Base-by-base conservation (phyloP, 164 flowering plant species). In the Magnolia officinalis region DNA sequence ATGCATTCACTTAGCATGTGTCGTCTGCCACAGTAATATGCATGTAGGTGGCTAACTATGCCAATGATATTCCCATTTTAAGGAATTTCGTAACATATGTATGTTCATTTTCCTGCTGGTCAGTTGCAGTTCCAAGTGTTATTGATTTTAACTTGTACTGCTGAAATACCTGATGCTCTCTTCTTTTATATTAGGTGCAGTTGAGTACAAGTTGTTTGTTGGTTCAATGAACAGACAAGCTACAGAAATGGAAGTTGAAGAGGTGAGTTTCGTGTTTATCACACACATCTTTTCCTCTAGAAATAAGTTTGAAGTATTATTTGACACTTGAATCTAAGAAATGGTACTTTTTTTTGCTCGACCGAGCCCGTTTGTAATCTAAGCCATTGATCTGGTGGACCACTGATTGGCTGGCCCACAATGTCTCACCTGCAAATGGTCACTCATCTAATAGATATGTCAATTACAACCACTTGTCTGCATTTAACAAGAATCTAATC, bases 181-280 rank as follows among this genome's bases (percentile, higher is more conserved):
- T 70, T 61, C 11, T 68, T 77, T 79, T 23, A 58, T 87, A 79
- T 20, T 82, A 92, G 97, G 95, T 88, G 89, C 97, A 75, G 88
- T 85, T 64, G 98, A 96, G 84, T 87, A 83, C 89, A 96, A 96
- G 83, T 82, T 96, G 83, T 96, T 96, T 84, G 98, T 96, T 77
- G 97, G 95, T n/a, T 90, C 96, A 18, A 73, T 96, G 77, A 92
- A 90, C 85, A 96, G 86, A 80, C 97, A 90, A 77, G 96, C 99
- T 75, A 86, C 93, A 14, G 97, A 88, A 80, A 90, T 87, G 83
- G 99, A 96, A 86, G 86, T 96, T 82, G 92, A 91, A 84, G 96
- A 94, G 74, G 99, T 94, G 85, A 69, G 87, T 79, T 74, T 11
- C 18, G 2, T 37, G 45, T 37, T 37, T 37, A 37, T 37, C 45